These are phyloP conservation scores for Taxawa tesnikishii DNA, from an alignment of 2,329 filamentous ascomycete species.

Conservation along the genomic window DNA sequence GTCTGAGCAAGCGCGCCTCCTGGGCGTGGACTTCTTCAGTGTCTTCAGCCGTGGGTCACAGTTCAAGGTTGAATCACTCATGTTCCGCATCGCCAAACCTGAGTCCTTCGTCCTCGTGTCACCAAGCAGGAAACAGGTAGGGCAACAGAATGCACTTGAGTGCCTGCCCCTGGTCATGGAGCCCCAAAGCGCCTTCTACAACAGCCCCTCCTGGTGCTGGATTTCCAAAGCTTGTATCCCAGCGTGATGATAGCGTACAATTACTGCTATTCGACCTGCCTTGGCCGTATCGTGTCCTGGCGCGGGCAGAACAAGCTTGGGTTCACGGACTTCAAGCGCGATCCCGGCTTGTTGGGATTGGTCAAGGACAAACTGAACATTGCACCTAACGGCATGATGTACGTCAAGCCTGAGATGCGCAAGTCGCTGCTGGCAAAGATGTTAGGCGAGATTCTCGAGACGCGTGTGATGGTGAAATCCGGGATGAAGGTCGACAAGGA, in stretches of 20 bases:
- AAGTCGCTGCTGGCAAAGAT: slow-evolving; percentile 92
- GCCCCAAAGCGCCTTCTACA: slow-evolving; percentile 89
- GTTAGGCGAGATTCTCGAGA: slow-evolving; percentile 91
- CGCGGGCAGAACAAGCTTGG: slow-evolving; percentile 91
- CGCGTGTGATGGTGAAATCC: slow-evolving; percentile 92
- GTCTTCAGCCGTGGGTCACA: slow-evolving; percentile 92
- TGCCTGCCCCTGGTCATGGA: slow-evolving; percentile 96
- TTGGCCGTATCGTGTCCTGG: slow-evolving; percentile 78
- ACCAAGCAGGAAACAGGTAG: slow-evolving; percentile 83
- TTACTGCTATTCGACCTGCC: slow-evolving; percentile 94
- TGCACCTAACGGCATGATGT: slow-evolving; percentile 94
- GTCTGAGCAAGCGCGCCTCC: slow-evolving; percentile 82
- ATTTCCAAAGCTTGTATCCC: slow-evolving; percentile 93
- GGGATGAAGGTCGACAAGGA: slow-evolving; percentile 92
- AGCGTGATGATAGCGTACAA: slow-evolving; percentile 99
- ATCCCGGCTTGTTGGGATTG: slow-evolving; percentile 61
- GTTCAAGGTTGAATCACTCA: slow-evolving; percentile 96
- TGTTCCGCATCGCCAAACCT: slow-evolving; percentile 96
- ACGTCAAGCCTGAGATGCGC: slow-evolving; percentile 69
- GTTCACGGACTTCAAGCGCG: slow-evolving; percentile 73
- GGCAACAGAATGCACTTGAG: slow-evolving; percentile 84
- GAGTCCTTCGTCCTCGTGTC: slow-evolving; percentile 89
- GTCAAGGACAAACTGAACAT: slow-evolving; percentile 82
- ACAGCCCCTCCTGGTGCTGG: slow-evolving; percentile 79
- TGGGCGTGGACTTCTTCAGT: slow-evolving; percentile 94